phyloP scores from a whole-genome alignment of 306 rosid genomes.

The Sechiopsis laciniata region DNA sequence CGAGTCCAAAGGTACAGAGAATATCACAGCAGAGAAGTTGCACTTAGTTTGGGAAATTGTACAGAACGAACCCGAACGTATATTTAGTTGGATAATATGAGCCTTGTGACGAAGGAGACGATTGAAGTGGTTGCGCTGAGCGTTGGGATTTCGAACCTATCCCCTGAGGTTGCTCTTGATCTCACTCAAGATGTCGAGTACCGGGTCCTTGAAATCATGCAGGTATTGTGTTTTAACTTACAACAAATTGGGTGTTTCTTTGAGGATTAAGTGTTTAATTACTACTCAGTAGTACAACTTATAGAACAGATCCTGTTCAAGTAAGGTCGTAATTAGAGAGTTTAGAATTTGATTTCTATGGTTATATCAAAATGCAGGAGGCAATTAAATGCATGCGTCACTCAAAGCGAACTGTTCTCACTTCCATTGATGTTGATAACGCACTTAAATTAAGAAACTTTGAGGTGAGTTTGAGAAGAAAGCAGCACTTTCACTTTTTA shows the following conservation, averaged over 20 bases:
- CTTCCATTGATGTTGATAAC: constrained; percentile 67
- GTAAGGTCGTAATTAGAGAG: neutral
- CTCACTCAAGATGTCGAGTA: constrained; percentile 89
- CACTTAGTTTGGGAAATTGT: neutral
- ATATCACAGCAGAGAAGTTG: neutral
- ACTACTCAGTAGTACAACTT: no score
- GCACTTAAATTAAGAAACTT: constrained; percentile 81
- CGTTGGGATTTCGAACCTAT: constrained; percentile 70
- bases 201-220: constrained; percentile 90
- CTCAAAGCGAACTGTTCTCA: constrained; percentile 58
- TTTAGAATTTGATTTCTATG: constrained; percentile 2
- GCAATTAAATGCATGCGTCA: constrained; percentile 95
- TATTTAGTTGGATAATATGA: constrained; percentile 34
- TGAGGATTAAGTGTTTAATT: neutral
- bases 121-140: constrained; percentile 85
- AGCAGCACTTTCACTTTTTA: no score
- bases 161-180: constrained; percentile 67
- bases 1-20: neutral
- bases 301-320: no score
- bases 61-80: neutral
- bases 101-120: constrained; percentile 72
- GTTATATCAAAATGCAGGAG: constrained; percentile 47
- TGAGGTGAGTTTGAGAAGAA: constrained; percentile 76
- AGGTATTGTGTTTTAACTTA: constrained; percentile 34
- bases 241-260: neutral